Evolutionary conservation across 1,139 yeast species (phyloP).

Genomic region (Geotrichum bryndzae): DNA sequence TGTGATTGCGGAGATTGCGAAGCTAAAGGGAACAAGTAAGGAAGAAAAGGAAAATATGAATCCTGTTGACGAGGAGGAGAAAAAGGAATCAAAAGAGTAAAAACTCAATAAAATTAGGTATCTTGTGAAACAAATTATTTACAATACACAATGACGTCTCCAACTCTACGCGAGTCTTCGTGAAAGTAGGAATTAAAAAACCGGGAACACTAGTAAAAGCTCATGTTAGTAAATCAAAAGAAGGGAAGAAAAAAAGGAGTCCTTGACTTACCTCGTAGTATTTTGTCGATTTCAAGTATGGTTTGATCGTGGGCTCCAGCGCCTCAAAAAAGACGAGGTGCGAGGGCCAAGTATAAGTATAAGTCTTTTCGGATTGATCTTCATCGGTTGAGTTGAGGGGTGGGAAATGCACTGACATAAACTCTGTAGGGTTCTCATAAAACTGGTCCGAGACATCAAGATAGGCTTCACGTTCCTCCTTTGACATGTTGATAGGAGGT

Average conservation of each 20-base stretch:
- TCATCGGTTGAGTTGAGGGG: constrained; percentile 21
- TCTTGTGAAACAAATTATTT: constrained; percentile 20
- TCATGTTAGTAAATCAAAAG: constrained; percentile 13
- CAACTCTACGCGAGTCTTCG: constrained; percentile 78
- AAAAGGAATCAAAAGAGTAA: not conserved
- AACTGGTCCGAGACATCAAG: constrained; percentile 84
- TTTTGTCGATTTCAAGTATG: constrained; percentile 38
- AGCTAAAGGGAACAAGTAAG: constrained; percentile 8
- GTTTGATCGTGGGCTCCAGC: constrained; percentile 43
- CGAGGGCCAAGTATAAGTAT: constrained; percentile 57
- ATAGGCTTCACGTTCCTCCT: constrained; percentile 42
- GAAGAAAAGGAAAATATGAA: constrained; percentile 7
- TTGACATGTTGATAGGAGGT: constrained; percentile 56
- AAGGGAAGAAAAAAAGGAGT: not conserved
- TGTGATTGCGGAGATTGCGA: constrained; percentile 49
- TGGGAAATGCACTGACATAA: constrained; percentile 45
- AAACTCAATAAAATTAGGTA: not conserved
- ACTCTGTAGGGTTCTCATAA: constrained; percentile 57
- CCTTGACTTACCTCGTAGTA: constrained; percentile 41
- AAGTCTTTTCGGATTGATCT: constrained; percentile 22
- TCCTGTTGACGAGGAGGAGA: not conserved
- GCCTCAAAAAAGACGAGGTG: constrained; percentile 69
- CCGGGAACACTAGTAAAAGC: constrained; percentile 34
- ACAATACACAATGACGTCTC: constrained; percentile 63
- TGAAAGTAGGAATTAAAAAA: constrained; percentile 77